A percentile compares a stretch with the other conserved stretches of the same genome.
These are phyloP conservation scores for Ichthyophthirius multifiliis DNA, from an alignment of 169 alveolate genomes.

Conservation along the genomic window DNA sequence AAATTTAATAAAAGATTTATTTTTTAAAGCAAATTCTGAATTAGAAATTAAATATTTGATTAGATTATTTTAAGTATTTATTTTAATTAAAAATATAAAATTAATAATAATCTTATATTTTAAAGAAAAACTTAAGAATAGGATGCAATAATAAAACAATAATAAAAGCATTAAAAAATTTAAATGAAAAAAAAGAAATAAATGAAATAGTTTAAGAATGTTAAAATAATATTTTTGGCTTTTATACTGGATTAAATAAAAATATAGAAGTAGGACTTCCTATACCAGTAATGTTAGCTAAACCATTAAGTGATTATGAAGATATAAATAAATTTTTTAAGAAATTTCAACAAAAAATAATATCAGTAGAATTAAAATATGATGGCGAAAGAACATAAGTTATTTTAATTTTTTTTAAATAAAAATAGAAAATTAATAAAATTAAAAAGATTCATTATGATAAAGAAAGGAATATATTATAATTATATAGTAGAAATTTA, in stretches of 20 bases:
- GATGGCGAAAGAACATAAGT: constrained; percentile 65
- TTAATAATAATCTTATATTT: background rate
- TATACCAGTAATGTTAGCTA: background rate
- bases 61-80: too few relatives aligned
- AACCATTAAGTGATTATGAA: background rate
- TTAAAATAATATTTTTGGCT: background rate
- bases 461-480: constrained; percentile 29
- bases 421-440: too few relatives aligned
- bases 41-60: too few relatives aligned
- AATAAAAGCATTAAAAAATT: background rate
- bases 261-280: background rate
- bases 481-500: constrained; percentile 56
- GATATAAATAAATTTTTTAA: background rate
- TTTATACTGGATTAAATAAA: background rate
- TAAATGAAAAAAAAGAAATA: background rate
- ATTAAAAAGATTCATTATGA: constrained; percentile 33
- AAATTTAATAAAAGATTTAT: too few relatives aligned
- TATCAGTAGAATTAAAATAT: constrained; percentile 56
- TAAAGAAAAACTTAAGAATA: background rate
- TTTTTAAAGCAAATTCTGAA: too few relatives aligned
- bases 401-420: background rate
- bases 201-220: background rate
- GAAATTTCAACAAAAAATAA: background rate
- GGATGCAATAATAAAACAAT: background rate
- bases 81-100: too few relatives aligned